Evolutionary conservation across 2,329 filamentous ascomycete species (phyloP).

Genomic region (Diatrype stigma): DNA sequence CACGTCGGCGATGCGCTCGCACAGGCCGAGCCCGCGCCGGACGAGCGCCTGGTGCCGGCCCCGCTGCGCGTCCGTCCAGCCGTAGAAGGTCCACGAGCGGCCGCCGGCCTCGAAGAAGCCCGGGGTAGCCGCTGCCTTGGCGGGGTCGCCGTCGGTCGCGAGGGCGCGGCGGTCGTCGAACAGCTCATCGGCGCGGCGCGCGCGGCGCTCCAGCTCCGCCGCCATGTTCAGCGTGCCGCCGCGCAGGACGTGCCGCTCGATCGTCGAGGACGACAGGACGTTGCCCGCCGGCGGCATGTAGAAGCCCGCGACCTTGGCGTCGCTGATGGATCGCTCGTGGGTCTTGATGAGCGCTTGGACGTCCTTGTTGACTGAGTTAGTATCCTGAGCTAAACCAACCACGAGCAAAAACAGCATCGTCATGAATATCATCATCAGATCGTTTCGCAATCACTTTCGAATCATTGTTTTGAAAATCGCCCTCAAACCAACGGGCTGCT

Average conservation of each 20-base stretch:
- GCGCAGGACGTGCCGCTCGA: conserved; percentile 8
- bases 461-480: too few relatives aligned
- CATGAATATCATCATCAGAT: too few relatives aligned
- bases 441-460: too few relatives aligned
- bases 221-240: conserved; percentile 13
- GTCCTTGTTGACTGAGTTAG: conserved; percentile 3
- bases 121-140: conserved; percentile 8
- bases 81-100: background rate
- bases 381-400: background rate
- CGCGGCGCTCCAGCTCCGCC: conserved; percentile 20
- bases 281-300: conserved; percentile 9
- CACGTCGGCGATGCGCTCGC: conserved; percentile 24
- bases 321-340: conserved; percentile 17
- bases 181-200: conserved; percentile 11
- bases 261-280: conserved; percentile 15
- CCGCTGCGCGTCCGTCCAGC: too few relatives aligned
- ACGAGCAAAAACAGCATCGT: too few relatives aligned
- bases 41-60: conserved; percentile 7
- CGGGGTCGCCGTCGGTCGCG: conserved; percentile 5
- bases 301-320: conserved; percentile 1
- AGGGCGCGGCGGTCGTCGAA: conserved; percentile 6
- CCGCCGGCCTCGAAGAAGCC: too few relatives aligned
- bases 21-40: conserved; percentile 17
- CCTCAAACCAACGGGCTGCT: too few relatives aligned
- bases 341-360: conserved; percentile 3